phyloP scores from a whole-genome alignment of 1,284 basidiomycete species.

The Trametes versicolor region DNA sequence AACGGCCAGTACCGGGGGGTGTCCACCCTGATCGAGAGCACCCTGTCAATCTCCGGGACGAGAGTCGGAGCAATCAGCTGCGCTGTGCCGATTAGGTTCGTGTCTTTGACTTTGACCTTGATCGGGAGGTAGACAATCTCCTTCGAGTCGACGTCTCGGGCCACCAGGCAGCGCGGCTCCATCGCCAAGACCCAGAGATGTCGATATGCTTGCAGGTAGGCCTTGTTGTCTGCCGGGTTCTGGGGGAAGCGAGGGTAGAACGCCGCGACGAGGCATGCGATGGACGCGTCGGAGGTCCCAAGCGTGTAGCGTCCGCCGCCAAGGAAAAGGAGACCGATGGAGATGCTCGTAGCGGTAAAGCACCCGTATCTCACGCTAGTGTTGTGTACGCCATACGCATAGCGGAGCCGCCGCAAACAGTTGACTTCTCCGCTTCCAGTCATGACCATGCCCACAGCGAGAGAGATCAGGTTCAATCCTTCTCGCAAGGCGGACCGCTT shows the following conservation, averaged over 20 bases:
- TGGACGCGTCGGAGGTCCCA: conserved; percentile 90
- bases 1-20: conserved; percentile 96
- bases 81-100: conserved; percentile 64
- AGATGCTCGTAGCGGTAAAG: conserved; percentile 92
- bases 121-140: conserved; percentile 93
- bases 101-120: conserved; percentile 82
- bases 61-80: conserved; percentile 92
- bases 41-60: conserved; percentile 85
- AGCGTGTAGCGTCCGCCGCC: conserved; percentile 94
- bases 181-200: conserved; percentile 97
- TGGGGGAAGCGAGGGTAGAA: conserved; percentile 92
- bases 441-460: conserved; percentile 92
- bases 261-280: conserved; percentile 89
- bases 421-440: conserved; percentile 96
- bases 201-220: conserved; percentile 92
- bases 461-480: conserved; percentile 87
- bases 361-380: conserved; percentile 87
- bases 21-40: conserved; percentile 86
- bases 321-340: conserved; percentile 93
- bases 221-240: conserved; percentile 86
- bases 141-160: conserved; percentile 89
- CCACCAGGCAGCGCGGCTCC: conserved; percentile 92
- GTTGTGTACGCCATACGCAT: conserved; percentile 92
- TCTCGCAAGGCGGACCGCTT: conserved; percentile 89
- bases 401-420: conserved; percentile 88